Evolutionary conservation across 75 land plant species (phyloP).

Genomic region (Cryptomeria japonica): DNA sequence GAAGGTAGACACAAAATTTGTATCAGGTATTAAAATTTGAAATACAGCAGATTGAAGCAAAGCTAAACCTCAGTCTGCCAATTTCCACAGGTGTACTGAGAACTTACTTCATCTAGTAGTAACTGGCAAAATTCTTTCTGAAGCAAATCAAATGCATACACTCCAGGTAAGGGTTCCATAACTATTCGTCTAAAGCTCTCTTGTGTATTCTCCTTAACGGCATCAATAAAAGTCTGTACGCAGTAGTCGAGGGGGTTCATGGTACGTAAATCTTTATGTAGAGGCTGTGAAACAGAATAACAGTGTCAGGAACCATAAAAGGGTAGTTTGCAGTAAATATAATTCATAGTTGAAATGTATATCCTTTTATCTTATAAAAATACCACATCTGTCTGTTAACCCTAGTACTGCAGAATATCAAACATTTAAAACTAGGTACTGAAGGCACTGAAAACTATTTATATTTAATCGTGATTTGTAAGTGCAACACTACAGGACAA

Average conservation of each 20-base stretch:
- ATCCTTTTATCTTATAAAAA: not conserved
- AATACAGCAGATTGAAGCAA: not conserved
- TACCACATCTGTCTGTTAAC: not conserved
- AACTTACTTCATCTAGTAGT: slow-evolving; percentile 43
- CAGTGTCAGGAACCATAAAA: not conserved
- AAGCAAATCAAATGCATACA: slow-evolving; percentile 52
- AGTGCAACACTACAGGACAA: not conserved
- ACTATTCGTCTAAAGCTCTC: slow-evolving; percentile 39
- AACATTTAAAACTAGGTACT: not conserved
- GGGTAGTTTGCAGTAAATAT: not conserved
- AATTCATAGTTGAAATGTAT: not conserved
- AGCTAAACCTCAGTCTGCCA: not conserved
- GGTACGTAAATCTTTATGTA: slow-evolving; percentile 47
- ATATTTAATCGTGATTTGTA: not conserved
- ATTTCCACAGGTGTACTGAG: not conserved
- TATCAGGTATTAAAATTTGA: not conserved
- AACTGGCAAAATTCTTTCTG: slow-evolving; percentile 43
- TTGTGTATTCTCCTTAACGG: slow-evolving; percentile 46
- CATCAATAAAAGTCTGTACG: slow-evolving; percentile 40
- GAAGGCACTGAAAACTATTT: not conserved
- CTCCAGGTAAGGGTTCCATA: slow-evolving; percentile 52
- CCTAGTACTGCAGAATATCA: not conserved
- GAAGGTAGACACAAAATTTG: not conserved
- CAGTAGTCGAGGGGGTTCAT: slow-evolving; percentile 42
- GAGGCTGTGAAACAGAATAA: slow-evolving; percentile 35